Evolutionary conservation across 768 basidiomycete genomes (phyloP).

Genomic region (Trametes maxima): DNA sequence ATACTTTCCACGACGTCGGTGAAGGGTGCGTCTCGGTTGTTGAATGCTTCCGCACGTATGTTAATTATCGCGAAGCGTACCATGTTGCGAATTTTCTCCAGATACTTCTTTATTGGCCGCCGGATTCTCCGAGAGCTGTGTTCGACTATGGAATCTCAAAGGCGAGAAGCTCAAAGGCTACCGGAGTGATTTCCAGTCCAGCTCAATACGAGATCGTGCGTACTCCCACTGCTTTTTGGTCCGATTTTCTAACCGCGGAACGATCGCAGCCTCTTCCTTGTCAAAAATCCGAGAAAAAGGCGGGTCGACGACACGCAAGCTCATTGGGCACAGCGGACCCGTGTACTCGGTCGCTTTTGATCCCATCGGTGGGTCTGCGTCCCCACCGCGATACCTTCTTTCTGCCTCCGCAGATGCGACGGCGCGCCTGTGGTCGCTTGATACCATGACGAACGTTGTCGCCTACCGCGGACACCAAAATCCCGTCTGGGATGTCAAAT

Average conservation of each 20-base stretch:
- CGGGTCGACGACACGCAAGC: slow-evolving; percentile 85
- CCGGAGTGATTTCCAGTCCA: slow-evolving; percentile 73
- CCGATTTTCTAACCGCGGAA: not conserved
- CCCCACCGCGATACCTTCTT: slow-evolving; percentile 83
- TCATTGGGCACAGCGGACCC: slow-evolving; percentile 95
- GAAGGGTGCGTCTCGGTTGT: slow-evolving; percentile 70
- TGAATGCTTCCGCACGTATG: not conserved
- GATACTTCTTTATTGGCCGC: slow-evolving; percentile 93
- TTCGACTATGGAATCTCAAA: slow-evolving; percentile 92
- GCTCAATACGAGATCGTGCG: slow-evolving; percentile 71
- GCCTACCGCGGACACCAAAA: slow-evolving; percentile 96
- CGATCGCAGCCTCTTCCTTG: slow-evolving; percentile 53
- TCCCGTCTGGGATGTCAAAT: slow-evolving; percentile 98
- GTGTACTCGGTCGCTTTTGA: slow-evolving; percentile 96
- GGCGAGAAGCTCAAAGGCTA: slow-evolving; percentile 83
- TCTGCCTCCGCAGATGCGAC: slow-evolving; percentile 94
- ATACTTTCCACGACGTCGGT: slow-evolving; percentile 92
- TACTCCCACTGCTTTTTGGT: not conserved
- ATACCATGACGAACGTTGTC: slow-evolving; percentile 91
- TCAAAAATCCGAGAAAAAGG: slow-evolving; percentile 77
- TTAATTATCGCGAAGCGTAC: slow-evolving; percentile 53
- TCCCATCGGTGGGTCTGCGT: slow-evolving; percentile 83
- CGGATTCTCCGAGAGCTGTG: slow-evolving; percentile 94
- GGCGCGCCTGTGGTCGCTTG: slow-evolving; percentile 90
- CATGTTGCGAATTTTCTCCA: slow-evolving; percentile 85